Evolutionary conservation across 2,329 filamentous ascomycete genomes (phyloP).

Genomic region (Cordyceps cateniannulata): DNA sequence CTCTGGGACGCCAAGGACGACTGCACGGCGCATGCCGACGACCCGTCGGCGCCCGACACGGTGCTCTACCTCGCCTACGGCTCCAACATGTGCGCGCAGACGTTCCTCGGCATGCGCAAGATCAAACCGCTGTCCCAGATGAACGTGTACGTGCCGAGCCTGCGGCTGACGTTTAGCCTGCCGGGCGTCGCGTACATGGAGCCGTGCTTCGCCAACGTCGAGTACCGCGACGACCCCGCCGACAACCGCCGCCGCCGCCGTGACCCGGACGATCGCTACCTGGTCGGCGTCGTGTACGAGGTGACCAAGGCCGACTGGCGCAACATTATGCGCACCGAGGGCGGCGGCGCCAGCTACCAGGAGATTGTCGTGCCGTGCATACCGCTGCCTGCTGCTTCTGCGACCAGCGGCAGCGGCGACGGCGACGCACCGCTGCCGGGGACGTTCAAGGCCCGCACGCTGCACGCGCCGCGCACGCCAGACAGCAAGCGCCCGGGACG

Average conservation of each 20-base stretch:
- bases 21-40: constrained; percentile 14
- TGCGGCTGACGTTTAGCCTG: constrained; percentile 78
- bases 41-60: constrained; percentile 33
- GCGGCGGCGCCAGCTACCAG: constrained; percentile 76
- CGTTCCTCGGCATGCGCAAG: constrained; percentile 69
- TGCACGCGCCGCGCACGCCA: constrained; percentile 60
- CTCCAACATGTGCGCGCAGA: constrained; percentile 76
- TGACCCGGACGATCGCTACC: constrained; percentile 52
- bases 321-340: constrained; percentile 84
- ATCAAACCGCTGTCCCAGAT: constrained; percentile 76
- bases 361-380: constrained; percentile 78
- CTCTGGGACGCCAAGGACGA: constrained; percentile 24
- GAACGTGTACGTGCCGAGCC: constrained; percentile 73
- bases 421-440: constrained; percentile 38
- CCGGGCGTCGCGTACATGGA: constrained; percentile 80
- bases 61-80: constrained; percentile 84
- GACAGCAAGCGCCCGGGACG: constrained; percentile 27
- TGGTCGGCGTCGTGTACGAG: constrained; percentile 94
- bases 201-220: constrained; percentile 86
- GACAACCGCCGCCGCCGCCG: constrained; percentile 1
- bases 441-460: constrained; percentile 77
- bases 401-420: not conserved
- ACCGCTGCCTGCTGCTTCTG: constrained; percentile 48
- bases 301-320: constrained; percentile 77
- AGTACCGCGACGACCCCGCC: constrained; percentile 37